Percentiles rank a stretch among this genome's conserved stretches.
phyloP scores from a whole-genome alignment of 305 asterid species.

The Fraxinus floribunda region DNA sequence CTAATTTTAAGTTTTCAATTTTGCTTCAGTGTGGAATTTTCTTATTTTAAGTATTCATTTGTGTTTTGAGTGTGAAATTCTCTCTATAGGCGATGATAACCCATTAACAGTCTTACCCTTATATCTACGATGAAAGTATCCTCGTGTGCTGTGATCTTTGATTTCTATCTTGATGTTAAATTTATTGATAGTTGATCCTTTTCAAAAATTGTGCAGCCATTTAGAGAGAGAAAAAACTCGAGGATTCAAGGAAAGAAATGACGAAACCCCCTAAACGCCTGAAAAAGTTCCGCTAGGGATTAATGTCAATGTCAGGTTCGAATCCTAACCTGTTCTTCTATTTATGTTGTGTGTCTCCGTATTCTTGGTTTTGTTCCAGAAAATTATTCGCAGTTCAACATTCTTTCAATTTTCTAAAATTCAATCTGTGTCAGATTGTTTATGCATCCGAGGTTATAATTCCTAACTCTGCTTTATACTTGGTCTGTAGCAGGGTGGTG shows the following conservation, averaged over 20 bases:
- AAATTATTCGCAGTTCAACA: neutral
- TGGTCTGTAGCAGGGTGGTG: conserved; percentile 3
- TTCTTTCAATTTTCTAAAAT: neutral
- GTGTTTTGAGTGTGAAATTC: neutral
- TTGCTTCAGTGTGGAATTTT: neutral
- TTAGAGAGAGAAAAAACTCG: conserved; percentile 44
- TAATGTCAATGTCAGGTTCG: conserved; percentile 1
- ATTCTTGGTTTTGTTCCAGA: neutral
- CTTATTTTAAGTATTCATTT: neutral
- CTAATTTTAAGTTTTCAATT: neutral
- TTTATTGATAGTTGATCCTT: neutral
- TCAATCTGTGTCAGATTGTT: neutral
- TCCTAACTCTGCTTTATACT: conserved; percentile 2
- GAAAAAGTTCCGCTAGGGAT: conserved; percentile 53
- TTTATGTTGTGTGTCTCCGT: neutral
- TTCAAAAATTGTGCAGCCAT: conserved; percentile 46
- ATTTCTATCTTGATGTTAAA: neutral
- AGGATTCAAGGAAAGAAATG: conserved; percentile 54
- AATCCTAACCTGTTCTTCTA: conserved; percentile 1
- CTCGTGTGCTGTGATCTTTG: neutral
- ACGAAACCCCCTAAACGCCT: conserved; percentile 57
- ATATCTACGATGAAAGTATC: neutral
- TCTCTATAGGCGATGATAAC: neutral
- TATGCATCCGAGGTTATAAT: neutral
- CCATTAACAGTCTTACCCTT: neutral